These are phyloP conservation scores for Aaosphaeria arxii DNA, from an alignment of 2,329 filamentous ascomycete species.

Conservation along the genomic window DNA sequence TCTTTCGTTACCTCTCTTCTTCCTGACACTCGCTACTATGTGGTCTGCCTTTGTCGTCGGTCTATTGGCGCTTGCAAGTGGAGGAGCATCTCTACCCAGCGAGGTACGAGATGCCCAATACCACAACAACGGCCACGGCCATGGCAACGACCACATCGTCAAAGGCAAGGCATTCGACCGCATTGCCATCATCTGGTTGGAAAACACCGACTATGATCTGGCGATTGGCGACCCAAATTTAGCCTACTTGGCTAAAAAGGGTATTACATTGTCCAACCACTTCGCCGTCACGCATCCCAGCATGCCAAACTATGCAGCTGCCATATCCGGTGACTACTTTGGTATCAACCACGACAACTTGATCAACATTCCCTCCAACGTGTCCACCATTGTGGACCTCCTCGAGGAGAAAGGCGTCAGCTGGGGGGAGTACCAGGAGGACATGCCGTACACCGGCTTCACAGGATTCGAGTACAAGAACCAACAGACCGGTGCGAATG, in stretches of 20 bases:
- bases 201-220: conserved; percentile 69
- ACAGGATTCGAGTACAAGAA: conserved; percentile 58
- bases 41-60: conserved; percentile 1
- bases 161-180: conserved; percentile 71
- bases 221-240: conserved; percentile 55
- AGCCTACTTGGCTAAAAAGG: conserved; percentile 52
- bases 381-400: conserved; percentile 40
- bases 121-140: neutral
- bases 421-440: conserved; percentile 69
- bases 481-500: conserved; percentile 65
- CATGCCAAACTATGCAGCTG: conserved; percentile 72
- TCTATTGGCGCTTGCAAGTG: conserved; percentile 8
- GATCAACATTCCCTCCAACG: conserved; percentile 42
- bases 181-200: conserved; percentile 71
- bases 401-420: conserved; percentile 42
- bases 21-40: neutral
- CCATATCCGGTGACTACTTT: conserved; percentile 69
- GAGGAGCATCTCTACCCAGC: neutral
- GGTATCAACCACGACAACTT: conserved; percentile 69
- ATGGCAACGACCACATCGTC: conserved; percentile 43
- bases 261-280: conserved; percentile 57
- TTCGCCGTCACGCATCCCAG: conserved; percentile 65
- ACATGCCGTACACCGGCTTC: conserved; percentile 71
- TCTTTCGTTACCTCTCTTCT: conserved; percentile 7
- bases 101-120: too few species aligned